Conservation (phyloP, 768 basidiomycete species). For the Tricholoma hemisulphureum region DNA sequence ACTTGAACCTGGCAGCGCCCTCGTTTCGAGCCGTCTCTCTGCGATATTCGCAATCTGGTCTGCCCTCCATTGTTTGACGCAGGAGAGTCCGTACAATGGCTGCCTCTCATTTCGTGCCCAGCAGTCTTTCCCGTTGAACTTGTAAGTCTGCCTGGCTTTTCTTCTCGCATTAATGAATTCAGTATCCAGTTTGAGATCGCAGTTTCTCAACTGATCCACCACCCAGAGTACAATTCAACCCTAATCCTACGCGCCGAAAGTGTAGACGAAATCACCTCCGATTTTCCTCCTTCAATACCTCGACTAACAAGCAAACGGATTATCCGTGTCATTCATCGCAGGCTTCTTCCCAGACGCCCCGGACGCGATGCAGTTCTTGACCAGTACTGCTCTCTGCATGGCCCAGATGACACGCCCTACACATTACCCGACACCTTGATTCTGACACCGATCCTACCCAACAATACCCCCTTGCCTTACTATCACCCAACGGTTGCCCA, state of each 20-base stretch:
- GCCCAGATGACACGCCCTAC: slow-evolving; percentile 14
- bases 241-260: slow-evolving; percentile 85
- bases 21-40: slow-evolving; percentile 18
- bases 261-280: slow-evolving; percentile 37
- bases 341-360: slow-evolving; percentile 75
- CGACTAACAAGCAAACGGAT: slow-evolving; percentile 34
- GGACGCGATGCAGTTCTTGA: slow-evolving; percentile 71
- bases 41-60: background rate
- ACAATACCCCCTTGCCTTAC: slow-evolving; percentile 63
- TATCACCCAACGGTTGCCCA: slow-evolving; percentile 85
- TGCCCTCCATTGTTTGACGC: slow-evolving; percentile 3
- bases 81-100: slow-evolving; percentile 14
- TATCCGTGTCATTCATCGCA: slow-evolving; percentile 59
- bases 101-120: slow-evolving; percentile 41
- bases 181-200: slow-evolving; percentile 73
- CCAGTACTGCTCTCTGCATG: slow-evolving; percentile 78
- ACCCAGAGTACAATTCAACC: slow-evolving; percentile 92
- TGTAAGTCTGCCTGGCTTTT: slow-evolving; percentile 27
- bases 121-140: slow-evolving; percentile 43
- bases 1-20: slow-evolving; percentile 9
- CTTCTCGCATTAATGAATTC: background rate
- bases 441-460: slow-evolving; percentile 54
- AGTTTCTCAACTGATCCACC: slow-evolving; percentile 69
- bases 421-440: slow-evolving; percentile 38
- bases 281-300: slow-evolving; percentile 36